These are phyloP conservation scores for Mucor lusitanicus DNA, from an alignment of 371 early-diverging fungal species.

Conservation along the genomic window DNA sequence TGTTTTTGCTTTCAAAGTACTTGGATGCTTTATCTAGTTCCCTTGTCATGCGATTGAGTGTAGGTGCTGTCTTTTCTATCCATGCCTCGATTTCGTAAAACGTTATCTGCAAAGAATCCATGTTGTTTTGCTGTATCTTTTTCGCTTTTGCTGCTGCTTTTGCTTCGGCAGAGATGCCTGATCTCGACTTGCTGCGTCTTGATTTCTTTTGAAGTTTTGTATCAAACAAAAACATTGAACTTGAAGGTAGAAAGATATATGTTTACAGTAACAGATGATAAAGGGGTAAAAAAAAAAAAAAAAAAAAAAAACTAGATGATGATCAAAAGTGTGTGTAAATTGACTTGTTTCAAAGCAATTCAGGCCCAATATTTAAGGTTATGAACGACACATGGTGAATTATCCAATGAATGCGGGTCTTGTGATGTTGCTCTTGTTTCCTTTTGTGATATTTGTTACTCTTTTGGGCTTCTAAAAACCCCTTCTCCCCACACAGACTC, in stretches of 20 bases:
- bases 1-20: constrained; percentile 35
- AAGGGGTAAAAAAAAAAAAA: not conserved
- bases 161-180: constrained; percentile 16
- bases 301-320: too few relatives aligned
- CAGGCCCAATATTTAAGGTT: not conserved
- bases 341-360: not conserved
- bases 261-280: not conserved
- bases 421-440: not conserved
- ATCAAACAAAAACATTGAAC: constrained; percentile 16
- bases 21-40: constrained; percentile 49
- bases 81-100: constrained; percentile 56
- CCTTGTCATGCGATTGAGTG: constrained; percentile 44
- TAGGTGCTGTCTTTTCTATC: constrained; percentile 54
- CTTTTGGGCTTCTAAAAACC: not conserved
- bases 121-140: constrained; percentile 46
- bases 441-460: not conserved
- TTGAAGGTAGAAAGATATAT: not conserved
- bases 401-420: not conserved
- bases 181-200: constrained; percentile 3
- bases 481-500: not conserved
- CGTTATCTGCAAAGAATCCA: constrained; percentile 52
- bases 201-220: not conserved
- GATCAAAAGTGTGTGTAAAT: not conserved
- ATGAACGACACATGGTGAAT: not conserved
- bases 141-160: constrained; percentile 36